A percentile compares a stretch with the other conserved stretches of the same genome.
Conservation (phyloP, 768 basidiomycete genomes). For the Podaxis sp. region DNA sequence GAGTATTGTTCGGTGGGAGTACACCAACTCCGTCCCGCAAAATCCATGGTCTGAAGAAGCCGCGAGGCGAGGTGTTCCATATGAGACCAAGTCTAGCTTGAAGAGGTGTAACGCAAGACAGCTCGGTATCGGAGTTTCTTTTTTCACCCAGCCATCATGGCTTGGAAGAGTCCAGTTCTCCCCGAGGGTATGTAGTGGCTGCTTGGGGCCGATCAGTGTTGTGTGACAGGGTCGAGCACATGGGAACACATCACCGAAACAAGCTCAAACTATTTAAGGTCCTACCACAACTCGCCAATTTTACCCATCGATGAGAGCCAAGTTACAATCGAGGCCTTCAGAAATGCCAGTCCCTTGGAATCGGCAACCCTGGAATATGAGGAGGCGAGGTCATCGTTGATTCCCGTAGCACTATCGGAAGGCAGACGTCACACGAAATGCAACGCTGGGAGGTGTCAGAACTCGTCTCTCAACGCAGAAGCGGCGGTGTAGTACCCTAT, state of each 20-base stretch:
- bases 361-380: background rate
- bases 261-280: background rate
- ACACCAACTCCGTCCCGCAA: background rate
- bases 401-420: background rate
- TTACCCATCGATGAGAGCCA: constrained; percentile 9
- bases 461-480: background rate
- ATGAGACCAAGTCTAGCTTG: background rate
- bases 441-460: background rate
- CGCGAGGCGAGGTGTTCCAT: background rate
- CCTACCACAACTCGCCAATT: background rate
- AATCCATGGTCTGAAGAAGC: background rate
- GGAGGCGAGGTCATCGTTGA: background rate
- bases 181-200: background rate
- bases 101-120: background rate
- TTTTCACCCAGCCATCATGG: too few species aligned
- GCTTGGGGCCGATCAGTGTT: background rate
- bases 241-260: background rate
- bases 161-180: background rate
- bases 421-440: background rate
- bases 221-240: background rate
- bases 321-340: background rate
- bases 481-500: background rate
- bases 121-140: background rate
- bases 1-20: background rate
- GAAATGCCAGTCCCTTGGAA: background rate